phyloP scores from a whole-genome alignment of 768 basidiomycete genomes.

The Mycena pura region DNA sequence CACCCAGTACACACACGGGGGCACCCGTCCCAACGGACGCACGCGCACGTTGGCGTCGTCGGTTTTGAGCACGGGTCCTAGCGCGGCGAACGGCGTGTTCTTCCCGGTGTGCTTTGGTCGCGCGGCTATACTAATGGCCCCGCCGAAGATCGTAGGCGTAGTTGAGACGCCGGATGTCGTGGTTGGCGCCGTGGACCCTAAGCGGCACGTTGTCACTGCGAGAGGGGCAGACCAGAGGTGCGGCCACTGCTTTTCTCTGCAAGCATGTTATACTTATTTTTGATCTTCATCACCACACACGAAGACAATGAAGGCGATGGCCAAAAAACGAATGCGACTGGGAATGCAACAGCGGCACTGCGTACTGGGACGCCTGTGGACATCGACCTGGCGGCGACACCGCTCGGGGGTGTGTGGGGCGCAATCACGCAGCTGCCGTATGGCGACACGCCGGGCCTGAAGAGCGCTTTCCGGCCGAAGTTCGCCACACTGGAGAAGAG shows the following conservation, averaged over 20 bases:
- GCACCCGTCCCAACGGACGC: slow-evolving; percentile 46
- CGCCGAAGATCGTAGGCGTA: slow-evolving; percentile 82
- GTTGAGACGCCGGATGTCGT: slow-evolving; percentile 89
- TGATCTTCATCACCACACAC: slow-evolving; percentile 89
- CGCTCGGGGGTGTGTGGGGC: slow-evolving; percentile 78
- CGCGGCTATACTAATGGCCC: slow-evolving; percentile 79
- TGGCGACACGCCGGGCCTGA: slow-evolving; percentile 59
- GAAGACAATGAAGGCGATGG: slow-evolving; percentile 55
- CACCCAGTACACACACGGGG: slow-evolving; percentile 46
- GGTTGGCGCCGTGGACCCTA: slow-evolving; percentile 89
- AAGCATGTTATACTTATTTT: slow-evolving; percentile 1
- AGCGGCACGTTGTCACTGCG: slow-evolving; percentile 84
- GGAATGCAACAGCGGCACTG: neutral
- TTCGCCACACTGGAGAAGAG: slow-evolving; percentile 89
- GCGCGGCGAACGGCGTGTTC: slow-evolving; percentile 30
- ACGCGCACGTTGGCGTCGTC: slow-evolving; percentile 48
- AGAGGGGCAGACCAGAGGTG: slow-evolving; percentile 85
- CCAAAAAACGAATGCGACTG: slow-evolving; percentile 15
- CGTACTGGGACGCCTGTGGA: slow-evolving; percentile 52
- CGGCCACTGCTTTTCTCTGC: slow-evolving; percentile 34
- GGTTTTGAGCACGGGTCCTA: slow-evolving; percentile 21
- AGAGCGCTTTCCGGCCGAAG: slow-evolving; percentile 67
- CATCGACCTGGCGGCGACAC: slow-evolving; percentile 67
- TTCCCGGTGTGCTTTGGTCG: slow-evolving; percentile 66
- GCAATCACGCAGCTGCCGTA: slow-evolving; percentile 58